Base-by-base conservation (phyloP, 805 yeast species). In the Candida gorgasii region DNA sequence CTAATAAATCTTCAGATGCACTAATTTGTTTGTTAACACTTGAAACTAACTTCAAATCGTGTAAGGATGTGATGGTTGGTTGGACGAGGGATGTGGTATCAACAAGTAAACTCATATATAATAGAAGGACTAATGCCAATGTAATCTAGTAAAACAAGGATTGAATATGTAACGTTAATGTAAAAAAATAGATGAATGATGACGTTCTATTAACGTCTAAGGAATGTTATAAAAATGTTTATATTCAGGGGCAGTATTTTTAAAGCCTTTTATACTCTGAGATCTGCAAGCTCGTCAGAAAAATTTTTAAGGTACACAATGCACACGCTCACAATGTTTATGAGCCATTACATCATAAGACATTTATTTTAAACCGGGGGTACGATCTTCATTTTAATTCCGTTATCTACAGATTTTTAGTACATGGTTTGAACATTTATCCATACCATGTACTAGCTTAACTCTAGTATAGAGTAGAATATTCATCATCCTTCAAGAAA, bases 31-130 rank as follows among this genome's bases (percentile, higher is more conserved):
- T 34, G 16, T 28, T 33, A 6, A 20, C 26, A 16, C 26, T 34
- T 1, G 36, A 20, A n/a, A 30, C 44, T 5, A 17, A 5, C 26
- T 34, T 30, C 8, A 40, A 33, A 9, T 26, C 23, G 8, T 8
- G 11, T 16, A 40, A 40, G 2, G 39, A 36, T 12, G 45, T 30
- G 9, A 36, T 19, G 4, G 45, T 28, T 19, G 45, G 41, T 26
- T 36, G 38, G 3, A 23, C 38, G 5, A 42, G 28, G 5, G 45
- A 30, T 12, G 36, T 30, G 13, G 45, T 36, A 15, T 41, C 44
- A 19, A 41, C 40, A 15, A 41, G 32, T 23, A 41, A 36, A 8
- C 20, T 16, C 44, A 41, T 41, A 22, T 22, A 7, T 6, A 22
- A 7, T 22, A 22, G 6, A 7, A 22, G 9, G 24, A n/a, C n/a